Percentiles rank a stretch among this genome's conserved stretches.
Evolutionary conservation across 352 stramenopile species (phyloP).

Genomic region (Phytophthora uliginosa): DNA sequence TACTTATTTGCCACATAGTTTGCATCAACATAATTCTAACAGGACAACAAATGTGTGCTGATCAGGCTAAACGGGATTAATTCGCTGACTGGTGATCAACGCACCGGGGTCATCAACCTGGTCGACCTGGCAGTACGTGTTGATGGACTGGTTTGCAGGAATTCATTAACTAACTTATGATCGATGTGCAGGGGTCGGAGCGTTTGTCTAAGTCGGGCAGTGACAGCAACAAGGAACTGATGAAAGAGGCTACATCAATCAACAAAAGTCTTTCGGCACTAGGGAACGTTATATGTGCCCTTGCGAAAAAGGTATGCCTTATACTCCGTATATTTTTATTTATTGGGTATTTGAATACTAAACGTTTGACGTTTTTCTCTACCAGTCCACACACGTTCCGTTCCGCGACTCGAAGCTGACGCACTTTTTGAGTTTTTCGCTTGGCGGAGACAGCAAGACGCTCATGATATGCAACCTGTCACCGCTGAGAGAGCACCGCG

Average conservation of each 20-base stretch:
- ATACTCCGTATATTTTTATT: not conserved
- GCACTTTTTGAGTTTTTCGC: conserved; percentile 85
- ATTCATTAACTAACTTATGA: not conserved
- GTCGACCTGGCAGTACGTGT: conserved; percentile 80
- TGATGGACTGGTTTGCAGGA: not conserved
- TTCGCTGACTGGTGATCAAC: conserved; percentile 58
- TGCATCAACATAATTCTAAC: conserved; percentile 2
- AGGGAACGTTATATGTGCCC: conserved; percentile 86
- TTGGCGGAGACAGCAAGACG: conserved; percentile 90
- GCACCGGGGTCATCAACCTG: conserved; percentile 79
- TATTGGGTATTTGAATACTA: not conserved
- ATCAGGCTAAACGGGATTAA: conserved; percentile 73
- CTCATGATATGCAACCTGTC: conserved; percentile 94
- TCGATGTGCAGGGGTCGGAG: conserved; percentile 73
- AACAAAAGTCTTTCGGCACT: conserved; percentile 91
- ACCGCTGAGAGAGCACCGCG: conserved; percentile 72
- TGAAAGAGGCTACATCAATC: conserved; percentile 89
- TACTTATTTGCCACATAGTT: not conserved
- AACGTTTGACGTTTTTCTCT: not conserved
- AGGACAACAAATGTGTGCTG: not conserved
- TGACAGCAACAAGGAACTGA: conserved; percentile 72
- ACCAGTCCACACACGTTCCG: conserved; percentile 77
- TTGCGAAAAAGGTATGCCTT: conserved; percentile 79
- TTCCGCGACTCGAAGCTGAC: conserved; percentile 94
- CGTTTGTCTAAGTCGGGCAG: conserved; percentile 86